phyloP scores from a whole-genome alignment of 139 green algal genomes.

The Pseudopediastrum boryanum region DNA sequence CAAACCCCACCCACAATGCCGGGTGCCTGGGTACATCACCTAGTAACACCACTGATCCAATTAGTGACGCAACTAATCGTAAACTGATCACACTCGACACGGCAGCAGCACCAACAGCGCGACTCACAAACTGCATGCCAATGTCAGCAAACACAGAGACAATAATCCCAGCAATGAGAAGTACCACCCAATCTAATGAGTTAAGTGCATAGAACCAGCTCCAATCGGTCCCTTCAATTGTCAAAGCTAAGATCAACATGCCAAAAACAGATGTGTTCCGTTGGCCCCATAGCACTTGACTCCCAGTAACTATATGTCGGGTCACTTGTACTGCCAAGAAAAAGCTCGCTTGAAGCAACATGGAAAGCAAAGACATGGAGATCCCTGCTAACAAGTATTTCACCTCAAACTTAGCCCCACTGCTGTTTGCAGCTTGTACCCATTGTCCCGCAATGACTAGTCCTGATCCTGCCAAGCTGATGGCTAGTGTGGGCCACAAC shows the following conservation, averaged over 20 bases:
- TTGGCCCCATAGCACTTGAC: slow-evolving; percentile 3
- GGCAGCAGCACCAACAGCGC: neutral
- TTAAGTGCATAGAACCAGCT: too few relatives aligned
- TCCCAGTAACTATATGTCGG: neutral
- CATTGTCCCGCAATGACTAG: neutral
- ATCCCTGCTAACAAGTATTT: neutral
- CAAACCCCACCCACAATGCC: neutral
- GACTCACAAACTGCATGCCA: neutral
- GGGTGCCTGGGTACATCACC: neutral
- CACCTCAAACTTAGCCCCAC: neutral
- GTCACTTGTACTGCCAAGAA: neutral
- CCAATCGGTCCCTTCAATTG: neutral
- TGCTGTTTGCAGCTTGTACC: neutral
- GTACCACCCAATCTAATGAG: neutral
- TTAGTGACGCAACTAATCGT: neutral
- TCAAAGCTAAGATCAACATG: neutral
- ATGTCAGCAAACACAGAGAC: neutral
- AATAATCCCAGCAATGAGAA: neutral
- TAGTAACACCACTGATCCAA: neutral
- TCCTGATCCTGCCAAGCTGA: neutral
- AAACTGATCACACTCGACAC: neutral
- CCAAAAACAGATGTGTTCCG: neutral
- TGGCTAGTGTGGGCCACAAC: neutral
- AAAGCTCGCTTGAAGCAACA: neutral
- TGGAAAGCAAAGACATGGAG: neutral